Evolutionary conservation across 352 stramenopile genomes (phyloP), one percentile per base, ranked within the genome.

Genomic region (Peronospora belbahrii): DNA sequence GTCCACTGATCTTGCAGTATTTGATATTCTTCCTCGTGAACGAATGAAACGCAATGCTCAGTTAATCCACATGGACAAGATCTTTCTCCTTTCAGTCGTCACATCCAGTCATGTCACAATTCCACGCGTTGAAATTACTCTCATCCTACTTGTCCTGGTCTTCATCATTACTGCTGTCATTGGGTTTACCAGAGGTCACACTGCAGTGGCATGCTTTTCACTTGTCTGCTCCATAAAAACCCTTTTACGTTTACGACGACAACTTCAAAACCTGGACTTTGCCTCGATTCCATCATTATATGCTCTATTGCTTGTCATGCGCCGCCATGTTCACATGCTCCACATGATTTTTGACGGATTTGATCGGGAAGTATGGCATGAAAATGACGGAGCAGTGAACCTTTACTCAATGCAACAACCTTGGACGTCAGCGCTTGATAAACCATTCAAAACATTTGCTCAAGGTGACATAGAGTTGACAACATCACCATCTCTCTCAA

Each of bases 371-470:
- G 20, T 74, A 11, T 88, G 78, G 78, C 36, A 66, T 19, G 68
- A 77, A 36, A 88, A 88, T 39, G 75, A 89, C 27, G 75, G 79
- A 8, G 65, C 59, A 1, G 79, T 90, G 8, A 89, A 87, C 33
- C 59, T 85, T 7, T 56, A 74, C 43, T 83, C 74, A 22, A 86
- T 82, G 66, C 13, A 63, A 20, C 37, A 55, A 74, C 49, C 67
- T 20, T 52, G 67, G 67, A 25, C 40, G 17, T 18, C 44, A 10
- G 22, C 36, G 14, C 40, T 45, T 19, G 33, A 50, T 8, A 48
- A 43, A 3, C 7, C 52, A 36, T 31, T 34, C 4, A 18, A 6
- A 24, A 18, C 8, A 36, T 20, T 59, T 56, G 24, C 59, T 25
- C 27, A 64, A 45, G 42, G 42, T 19, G 67, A 66, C 20, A 42